Evolutionary conservation across 2,329 filamentous ascomycete species (phyloP).

Genomic region (Colletotrichum scovillei): DNA sequence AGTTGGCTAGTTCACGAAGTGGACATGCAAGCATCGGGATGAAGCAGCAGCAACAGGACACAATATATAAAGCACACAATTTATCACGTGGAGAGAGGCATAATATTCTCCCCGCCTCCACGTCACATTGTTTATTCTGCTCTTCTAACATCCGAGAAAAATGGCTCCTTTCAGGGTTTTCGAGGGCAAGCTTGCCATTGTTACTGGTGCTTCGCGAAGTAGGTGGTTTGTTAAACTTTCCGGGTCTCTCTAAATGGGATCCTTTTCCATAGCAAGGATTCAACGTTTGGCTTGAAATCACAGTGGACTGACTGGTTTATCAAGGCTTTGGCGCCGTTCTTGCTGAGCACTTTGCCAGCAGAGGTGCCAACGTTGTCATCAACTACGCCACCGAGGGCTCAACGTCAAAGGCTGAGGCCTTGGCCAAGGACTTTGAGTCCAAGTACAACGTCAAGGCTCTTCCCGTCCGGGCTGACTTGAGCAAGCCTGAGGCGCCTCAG

Average conservation of each 20-base stretch:
- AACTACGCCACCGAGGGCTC: slow-evolving; percentile 71
- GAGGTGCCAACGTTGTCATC: slow-evolving; percentile 76
- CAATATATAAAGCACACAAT: slow-evolving; percentile 24
- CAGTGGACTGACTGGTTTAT: slow-evolving; percentile 2
- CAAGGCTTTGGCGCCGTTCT: slow-evolving; percentile 76
- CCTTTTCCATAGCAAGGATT: not conserved
- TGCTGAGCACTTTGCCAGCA: slow-evolving; percentile 76
- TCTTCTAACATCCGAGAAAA: slow-evolving; percentile 10
- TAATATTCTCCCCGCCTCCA: not conserved
- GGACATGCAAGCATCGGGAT: not conserved
- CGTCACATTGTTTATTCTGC: slow-evolving; percentile 6
- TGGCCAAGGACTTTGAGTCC: slow-evolving; percentile 58
- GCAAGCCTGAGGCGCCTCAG: slow-evolving; percentile 68
- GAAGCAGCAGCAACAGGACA: not conserved
- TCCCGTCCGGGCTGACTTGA: slow-evolving; percentile 77
- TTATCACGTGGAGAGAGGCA: slow-evolving; percentile 22
- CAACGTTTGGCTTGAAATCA: not conserved
- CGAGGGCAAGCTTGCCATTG: slow-evolving; percentile 80
- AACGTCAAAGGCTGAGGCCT: slow-evolving; percentile 48
- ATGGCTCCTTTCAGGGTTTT: slow-evolving; percentile 55
- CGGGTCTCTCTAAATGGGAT: not conserved
- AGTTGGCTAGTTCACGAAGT: not conserved
- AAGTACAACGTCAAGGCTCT: slow-evolving; percentile 68
- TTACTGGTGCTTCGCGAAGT: slow-evolving; percentile 86
- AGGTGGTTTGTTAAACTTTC: slow-evolving; percentile 37